Percentiles rank a stretch among this genome's conserved stretches.
phyloP scores from a whole-genome alignment of 2,329 filamentous ascomycete species.

The Aspergillus japonicus region DNA sequence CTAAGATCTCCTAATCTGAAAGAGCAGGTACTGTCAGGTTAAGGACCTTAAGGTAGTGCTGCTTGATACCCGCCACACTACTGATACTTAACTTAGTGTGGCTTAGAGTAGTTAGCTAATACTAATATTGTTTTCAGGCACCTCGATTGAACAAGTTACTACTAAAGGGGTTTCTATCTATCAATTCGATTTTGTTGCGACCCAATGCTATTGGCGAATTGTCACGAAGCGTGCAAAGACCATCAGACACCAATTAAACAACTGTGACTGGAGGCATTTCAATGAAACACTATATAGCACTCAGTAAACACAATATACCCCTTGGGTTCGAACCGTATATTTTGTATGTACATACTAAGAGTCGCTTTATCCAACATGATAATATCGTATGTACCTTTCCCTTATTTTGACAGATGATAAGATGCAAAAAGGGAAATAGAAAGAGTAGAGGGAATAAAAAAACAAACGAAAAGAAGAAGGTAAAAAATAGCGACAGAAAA shows the following conservation, averaged over 20 bases:
- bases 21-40: too few species aligned
- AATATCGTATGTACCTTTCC: background rate
- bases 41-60: too few species aligned
- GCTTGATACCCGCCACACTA: too few species aligned
- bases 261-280: background rate
- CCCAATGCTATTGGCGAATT: background rate
- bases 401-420: background rate
- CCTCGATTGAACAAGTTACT: background rate
- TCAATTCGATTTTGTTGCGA: background rate
- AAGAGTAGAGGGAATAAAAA: background rate
- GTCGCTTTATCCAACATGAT: background rate
- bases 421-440: constrained; percentile 3
- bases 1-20: too few species aligned
- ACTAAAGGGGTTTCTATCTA: background rate
- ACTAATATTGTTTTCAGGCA: background rate
- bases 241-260: background rate
- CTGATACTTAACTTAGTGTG: too few species aligned
- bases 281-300: background rate
- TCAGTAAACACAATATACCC: background rate
- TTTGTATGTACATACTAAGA: too few species aligned
- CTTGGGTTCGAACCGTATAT: too few species aligned
- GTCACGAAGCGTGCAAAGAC: background rate
- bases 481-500: constrained; percentile 2
- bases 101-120: background rate
- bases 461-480: constrained; percentile 5